Base-by-base conservation (phyloP, 73 alveolate genomes). In the Durusdinium trenchii region DNA sequence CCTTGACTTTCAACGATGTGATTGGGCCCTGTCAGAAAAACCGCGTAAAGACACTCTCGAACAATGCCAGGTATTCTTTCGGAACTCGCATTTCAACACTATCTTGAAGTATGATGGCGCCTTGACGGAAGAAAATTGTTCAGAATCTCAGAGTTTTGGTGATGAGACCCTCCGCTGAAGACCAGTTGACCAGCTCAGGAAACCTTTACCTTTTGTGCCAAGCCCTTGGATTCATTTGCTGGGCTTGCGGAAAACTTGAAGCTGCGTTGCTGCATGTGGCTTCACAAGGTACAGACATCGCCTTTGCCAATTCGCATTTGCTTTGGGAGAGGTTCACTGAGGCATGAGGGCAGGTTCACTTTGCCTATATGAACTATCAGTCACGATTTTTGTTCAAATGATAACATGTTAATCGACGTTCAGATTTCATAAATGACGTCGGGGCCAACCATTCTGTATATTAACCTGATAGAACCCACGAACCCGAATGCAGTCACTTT, bases 51-150 rank as follows among this genome's bases (percentile, higher is more conserved):
- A 62, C 76, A 2, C 76, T 30, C 18, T 7, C 40, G 2, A 32
- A 32, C 28, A 32, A n/a, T 78, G 42, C 64, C 7, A 78, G 89
- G 94, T 83, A 38, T 83, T 83, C 30, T 83, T 83, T 20, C 43
- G 94, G 45, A 83, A 83, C 76, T 83, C 94, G 12, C 94, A 83
- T 51, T 83, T 83, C 73, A 50, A 47, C 73, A 51, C 94, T 46
- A 47, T 83, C 62, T 75, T 83, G 48, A 83, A 83, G 50, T 83
- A 43, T 50, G 48, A 51, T 16, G 94, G 89, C 36, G 42, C 89
- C 62, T 50, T 78, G 62, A 38, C 62, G 42, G 47, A 30, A 78
- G 64, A n/a, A n/a, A n/a, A n/a, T n/a, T n/a, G n/a, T n/a, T n/a
- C n/a, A n/a, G n/a, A n/a, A n/a, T n/a, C n/a, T n/a, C n/a, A n/a